Evolutionary conservation across 1,284 basidiomycete genomes (phyloP), one percentile per base, ranked within the genome.

Genomic region (Leccinum subfulvum): DNA sequence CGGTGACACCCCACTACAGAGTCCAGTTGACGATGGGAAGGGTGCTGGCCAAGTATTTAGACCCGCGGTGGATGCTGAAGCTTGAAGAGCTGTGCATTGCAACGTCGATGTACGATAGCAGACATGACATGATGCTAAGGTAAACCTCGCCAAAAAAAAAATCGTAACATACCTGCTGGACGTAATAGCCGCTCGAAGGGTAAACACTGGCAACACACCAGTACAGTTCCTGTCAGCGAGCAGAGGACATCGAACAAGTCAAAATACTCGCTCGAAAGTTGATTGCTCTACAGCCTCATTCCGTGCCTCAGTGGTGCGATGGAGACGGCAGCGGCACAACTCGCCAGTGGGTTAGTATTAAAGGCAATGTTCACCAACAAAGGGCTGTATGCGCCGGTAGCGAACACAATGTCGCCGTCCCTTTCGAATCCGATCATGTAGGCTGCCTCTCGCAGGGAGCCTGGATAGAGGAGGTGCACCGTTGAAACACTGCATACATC

Each of bases 371-470:
- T 84, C 67, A 82, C 80, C 23, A 89, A 74, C 5, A 90, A 75
- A 4, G 88, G 88, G 1, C 87, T 85, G 74, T 90, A 91, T 2
- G 87, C 82, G 13, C 35, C 35, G 0, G 88, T 82, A 9, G 86
- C 86, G 65, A 90, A 90, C 9, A 83, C 80, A 56, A 84, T 77
- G 64, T 83, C 80, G 56, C 76, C 75, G 66, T 85, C 80, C 47
- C 81, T 79, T 72, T 92, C 89, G 4, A 90, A 71, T 2, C 87
- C 88, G 1, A 85, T 89, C 84, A 90, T 90, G 73, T 86, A 91
- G 0, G 85, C 86, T 3, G 86, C 88, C 73, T 91, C 90, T n/a
- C 77, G 78, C 9, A 79, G 66, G 18, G 83, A 75, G 28, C 77
- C 82, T 78, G 21, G 10, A 3, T 26, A 26, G 13, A 23, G 23